Evolutionary conservation across 225 moss, liverwort and hornwort species (phyloP).

Genomic region (Sphagnum tenellum): DNA sequence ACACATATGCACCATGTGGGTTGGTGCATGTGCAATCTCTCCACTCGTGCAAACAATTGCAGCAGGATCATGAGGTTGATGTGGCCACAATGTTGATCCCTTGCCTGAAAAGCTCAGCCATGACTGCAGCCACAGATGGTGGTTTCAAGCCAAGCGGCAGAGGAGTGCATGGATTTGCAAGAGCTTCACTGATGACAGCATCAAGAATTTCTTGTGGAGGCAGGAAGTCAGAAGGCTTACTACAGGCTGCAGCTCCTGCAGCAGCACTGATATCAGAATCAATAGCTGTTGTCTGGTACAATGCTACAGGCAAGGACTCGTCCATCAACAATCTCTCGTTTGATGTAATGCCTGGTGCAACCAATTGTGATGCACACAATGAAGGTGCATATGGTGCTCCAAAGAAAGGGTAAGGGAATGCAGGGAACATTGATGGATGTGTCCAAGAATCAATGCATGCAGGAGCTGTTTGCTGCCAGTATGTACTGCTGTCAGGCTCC

Average conservation of each 20-base stretch:
- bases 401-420: slow-evolving; percentile 35
- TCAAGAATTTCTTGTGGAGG: slow-evolving; percentile 92
- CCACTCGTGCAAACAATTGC: too few relatives aligned
- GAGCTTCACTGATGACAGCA: slow-evolving; percentile 87
- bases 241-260: slow-evolving; percentile 73
- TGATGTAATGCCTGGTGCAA: slow-evolving; percentile 27
- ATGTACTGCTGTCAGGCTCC: slow-evolving; percentile 73
- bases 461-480: slow-evolving; percentile 79
- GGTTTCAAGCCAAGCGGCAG: slow-evolving; percentile 86
- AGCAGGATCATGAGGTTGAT: slow-evolving; percentile 16
- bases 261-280: slow-evolving; percentile 80
- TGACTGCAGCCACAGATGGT: slow-evolving; percentile 89
- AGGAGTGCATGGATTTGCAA: slow-evolving; percentile 91
- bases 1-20: too few relatives aligned
- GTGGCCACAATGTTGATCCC: slow-evolving; percentile 89
- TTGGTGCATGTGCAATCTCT: too few relatives aligned
- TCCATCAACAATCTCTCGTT: slow-evolving; percentile 79
- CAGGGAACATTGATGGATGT: slow-evolving; percentile 9
- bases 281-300: slow-evolving; percentile 59
- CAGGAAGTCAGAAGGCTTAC: slow-evolving; percentile 77
- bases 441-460: slow-evolving; percentile 29
- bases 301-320: slow-evolving; percentile 56
- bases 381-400: slow-evolving; percentile 19
- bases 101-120: slow-evolving; percentile 85
- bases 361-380: slow-evolving; percentile 12